Evolutionary conservation across 2,329 filamentous ascomycete species (phyloP), one percentile per base, ranked within the genome.

Genomic region (Diplodia mutila): DNA sequence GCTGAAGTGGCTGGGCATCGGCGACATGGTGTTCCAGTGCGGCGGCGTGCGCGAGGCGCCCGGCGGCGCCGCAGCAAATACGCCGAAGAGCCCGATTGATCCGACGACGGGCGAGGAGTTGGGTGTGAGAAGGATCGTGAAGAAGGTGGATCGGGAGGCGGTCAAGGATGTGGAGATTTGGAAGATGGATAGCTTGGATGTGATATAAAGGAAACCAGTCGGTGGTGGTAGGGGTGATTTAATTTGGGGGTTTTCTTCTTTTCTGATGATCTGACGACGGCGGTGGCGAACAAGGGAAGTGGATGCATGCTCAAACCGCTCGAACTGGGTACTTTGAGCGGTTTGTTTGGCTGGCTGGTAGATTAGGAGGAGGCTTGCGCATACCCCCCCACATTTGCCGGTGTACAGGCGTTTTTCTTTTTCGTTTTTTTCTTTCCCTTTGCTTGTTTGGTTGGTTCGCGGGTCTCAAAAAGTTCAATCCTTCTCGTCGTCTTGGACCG

Each of bases 131-230:
- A 70, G 74, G 42, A 73, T 73, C 21, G 71, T 84, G 6, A 74
- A 73, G 34, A 49, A 72, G 53, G 73, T 78, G 1, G 71, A 70
- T n/a, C 68, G 70, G 67, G 77, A 78, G 5, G 79, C 76, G 49
- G 80, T 82, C 1, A 73, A 76, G 55, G 71, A 80, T 68, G 73
- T 81, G 29, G 81, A 82, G 66, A 82, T 84, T 53, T 84, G 80
- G 80, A 76, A 77, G 1, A 69, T 82, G 75, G 82, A 84, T 69
- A 72, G 71, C 11, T 77, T 78, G 63, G 75, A 77, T 16, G n/a
- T 67, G 21, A 48, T 63, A 51, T 51, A 6, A 51, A 32, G 11
- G n/a, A n/a, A n/a, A n/a, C n/a, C n/a, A n/a, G n/a, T n/a, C 3
- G 11, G 51, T 4, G 49, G 49, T 21, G 46, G 46, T 18, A 2